A percentile compares a stretch with the other conserved stretches of the same genome.
Conservation (phyloP, 176 grass and related monocot genomes). For the Oryza coarctata region DNA sequence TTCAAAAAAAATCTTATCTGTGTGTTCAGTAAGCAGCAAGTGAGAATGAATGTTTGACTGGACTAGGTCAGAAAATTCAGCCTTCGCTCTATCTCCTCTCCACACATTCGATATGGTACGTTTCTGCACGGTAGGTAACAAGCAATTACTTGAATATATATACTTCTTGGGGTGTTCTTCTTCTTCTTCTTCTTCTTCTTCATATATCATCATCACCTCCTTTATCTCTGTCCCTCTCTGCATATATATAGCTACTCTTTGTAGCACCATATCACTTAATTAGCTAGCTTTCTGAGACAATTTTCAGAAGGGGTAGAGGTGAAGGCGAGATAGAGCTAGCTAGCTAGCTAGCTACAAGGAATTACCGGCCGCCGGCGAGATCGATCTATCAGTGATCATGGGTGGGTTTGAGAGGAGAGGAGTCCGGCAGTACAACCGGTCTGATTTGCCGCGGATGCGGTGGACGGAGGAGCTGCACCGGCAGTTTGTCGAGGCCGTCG, state of each 20-base stretch:
- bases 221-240: neutral
- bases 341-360: neutral
- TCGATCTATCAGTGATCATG: conserved; percentile 23
- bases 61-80: conserved; percentile 65
- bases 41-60: conserved; percentile 79
- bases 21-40: conserved; percentile 33
- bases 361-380: neutral
- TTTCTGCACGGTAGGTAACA: conserved; percentile 38
- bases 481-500: conserved; percentile 68
- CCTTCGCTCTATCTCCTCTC: neutral
- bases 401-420: conserved; percentile 64
- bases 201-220: neutral
- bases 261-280: neutral
- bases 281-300: neutral
- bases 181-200: conserved; percentile 15
- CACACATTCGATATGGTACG: conserved; percentile 46
- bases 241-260: neutral
- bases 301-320: conserved; percentile 21
- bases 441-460: conserved; percentile 67
- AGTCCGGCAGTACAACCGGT: conserved; percentile 84
- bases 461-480: conserved; percentile 95
- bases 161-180: neutral
- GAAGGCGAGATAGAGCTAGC: conserved; percentile 22
- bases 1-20: neutral
- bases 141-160: conserved; percentile 35